Evolutionary conservation across 495 filamentous ascomycete genomes (phyloP).

Genomic region (Tuber brumale): DNA sequence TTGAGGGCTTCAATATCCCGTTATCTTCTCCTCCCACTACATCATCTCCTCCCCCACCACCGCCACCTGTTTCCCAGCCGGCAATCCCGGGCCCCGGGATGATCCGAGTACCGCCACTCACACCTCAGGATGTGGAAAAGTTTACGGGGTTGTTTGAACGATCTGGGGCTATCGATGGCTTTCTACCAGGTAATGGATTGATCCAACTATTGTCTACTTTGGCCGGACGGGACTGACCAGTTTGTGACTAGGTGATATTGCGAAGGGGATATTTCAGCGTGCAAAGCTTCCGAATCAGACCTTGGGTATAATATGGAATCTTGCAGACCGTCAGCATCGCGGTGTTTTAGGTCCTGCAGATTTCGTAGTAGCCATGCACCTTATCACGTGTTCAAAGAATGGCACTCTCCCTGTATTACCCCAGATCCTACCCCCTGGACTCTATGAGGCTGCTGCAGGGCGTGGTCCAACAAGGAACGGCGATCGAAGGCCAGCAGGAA

Average conservation of each 20-base stretch:
- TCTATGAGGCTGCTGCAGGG: constrained; percentile 87
- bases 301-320: constrained; percentile 86
- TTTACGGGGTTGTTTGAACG: constrained; percentile 82
- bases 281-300: constrained; percentile 83
- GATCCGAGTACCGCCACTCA: constrained; percentile 80
- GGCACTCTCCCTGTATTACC: constrained; percentile 73
- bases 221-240: background rate
- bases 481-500: constrained; percentile 33
- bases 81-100: constrained; percentile 60
- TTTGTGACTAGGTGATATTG: constrained; percentile 58
- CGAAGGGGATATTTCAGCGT: constrained; percentile 91
- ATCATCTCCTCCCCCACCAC: constrained; percentile 48
- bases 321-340: constrained; percentile 86
- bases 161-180: constrained; percentile 67
- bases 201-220: background rate
- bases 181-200: constrained; percentile 61
- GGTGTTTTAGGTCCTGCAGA: constrained; percentile 83
- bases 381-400: constrained; percentile 82
- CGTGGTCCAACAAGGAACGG: constrained; percentile 51
- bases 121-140: constrained; percentile 78
- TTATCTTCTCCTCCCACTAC: constrained; percentile 43
- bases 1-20: constrained; percentile 63
- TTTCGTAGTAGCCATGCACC: constrained; percentile 97
- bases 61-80: constrained; percentile 52
- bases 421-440: constrained; percentile 68